Base-by-base conservation (phyloP, 805 yeast genomes). In the Sugiyamaella mastotermitis region DNA sequence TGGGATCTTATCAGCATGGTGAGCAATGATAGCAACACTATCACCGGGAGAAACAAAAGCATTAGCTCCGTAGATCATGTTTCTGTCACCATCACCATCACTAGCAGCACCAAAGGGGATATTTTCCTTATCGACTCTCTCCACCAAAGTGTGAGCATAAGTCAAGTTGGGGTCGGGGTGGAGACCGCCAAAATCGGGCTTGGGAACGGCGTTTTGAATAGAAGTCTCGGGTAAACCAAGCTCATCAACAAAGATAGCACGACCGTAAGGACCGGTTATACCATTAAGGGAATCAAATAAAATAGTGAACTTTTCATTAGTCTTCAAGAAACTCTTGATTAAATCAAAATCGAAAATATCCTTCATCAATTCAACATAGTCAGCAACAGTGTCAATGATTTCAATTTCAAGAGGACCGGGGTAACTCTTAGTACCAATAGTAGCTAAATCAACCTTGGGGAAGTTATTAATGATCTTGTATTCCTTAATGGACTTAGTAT, bases 31-130 rank as follows among this genome's bases (percentile, higher is more conserved):
- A 30, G 98, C 97, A 23, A 90, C 97, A 3, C 95, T 83, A 62
- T 90, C 98, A 58, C 98, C 97, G 6, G 98, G 98, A 1, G 97
- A 87, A 10, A 90, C 97, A 62, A 90, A 90, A 2, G 97, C 75
- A 33, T 82, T 82, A 28, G 85, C 86, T 43, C 98, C 98, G 61
- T 92, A 92, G 55, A 90, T 90, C 98, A 90, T 90, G 62, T 90
- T 90, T 66, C 98, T 78, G 60, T 90, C 98, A 61, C 98, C 98
- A 54, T 90, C 98, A 62, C 98, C 98, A 58, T 86, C 98, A n/a
- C 95, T 83, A 6, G 97, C 97, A 26, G 97, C 97, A 47, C 98
- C 98, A 59, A 90, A 90, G 5, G 90, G 83, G 49, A 88, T 83
- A 42, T 76, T 65, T 42, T 83, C 83, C 15, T 62, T 57, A 56